These are phyloP conservation scores for Salix suchowensis DNA, from an alignment of 345 rosid genomes.

Conservation along the genomic window DNA sequence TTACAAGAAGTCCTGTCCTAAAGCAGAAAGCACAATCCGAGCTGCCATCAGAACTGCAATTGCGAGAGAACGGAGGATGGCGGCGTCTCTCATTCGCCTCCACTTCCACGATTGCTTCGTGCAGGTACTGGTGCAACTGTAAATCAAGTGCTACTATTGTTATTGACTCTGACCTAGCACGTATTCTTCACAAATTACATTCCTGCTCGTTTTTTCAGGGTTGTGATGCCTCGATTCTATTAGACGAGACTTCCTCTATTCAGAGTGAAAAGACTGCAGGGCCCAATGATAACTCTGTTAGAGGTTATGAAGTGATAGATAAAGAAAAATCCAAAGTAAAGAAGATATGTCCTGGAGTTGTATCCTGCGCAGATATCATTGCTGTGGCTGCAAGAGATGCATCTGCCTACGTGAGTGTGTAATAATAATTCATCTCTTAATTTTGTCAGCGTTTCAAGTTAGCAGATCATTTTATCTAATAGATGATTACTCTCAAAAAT, in stretches of 20 bases:
- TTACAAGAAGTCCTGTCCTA: not conserved
- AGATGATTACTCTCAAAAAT: no score
- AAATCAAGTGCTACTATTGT: no score
- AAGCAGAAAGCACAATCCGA: not conserved
- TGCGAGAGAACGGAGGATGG: not conserved
- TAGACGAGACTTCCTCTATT: not conserved
- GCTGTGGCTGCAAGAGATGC: not conserved
- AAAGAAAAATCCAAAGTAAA: not conserved
- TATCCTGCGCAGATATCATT: not conserved
- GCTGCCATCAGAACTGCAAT: not conserved
- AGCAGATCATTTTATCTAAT: not conserved
- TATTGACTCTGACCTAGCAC: not conserved
- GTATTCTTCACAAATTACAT: no score
- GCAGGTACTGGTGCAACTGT: not conserved
- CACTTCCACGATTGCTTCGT: not conserved
- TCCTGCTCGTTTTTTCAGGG: not conserved
- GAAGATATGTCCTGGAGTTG: not conserved
- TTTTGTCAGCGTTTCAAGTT: not conserved
- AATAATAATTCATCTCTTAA: not conserved
- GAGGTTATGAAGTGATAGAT: not conserved
- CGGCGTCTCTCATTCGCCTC: not conserved
- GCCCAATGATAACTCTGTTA: not conserved
- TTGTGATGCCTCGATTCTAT: not conserved
- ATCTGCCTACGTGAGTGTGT: not conserved
- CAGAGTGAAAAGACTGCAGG: not conserved